A percentile compares a stretch with the other conserved stretches of the same genome.
Conservation (phyloP, 2,329 filamentous ascomycete genomes). For the Pyricularia grisea region DNA sequence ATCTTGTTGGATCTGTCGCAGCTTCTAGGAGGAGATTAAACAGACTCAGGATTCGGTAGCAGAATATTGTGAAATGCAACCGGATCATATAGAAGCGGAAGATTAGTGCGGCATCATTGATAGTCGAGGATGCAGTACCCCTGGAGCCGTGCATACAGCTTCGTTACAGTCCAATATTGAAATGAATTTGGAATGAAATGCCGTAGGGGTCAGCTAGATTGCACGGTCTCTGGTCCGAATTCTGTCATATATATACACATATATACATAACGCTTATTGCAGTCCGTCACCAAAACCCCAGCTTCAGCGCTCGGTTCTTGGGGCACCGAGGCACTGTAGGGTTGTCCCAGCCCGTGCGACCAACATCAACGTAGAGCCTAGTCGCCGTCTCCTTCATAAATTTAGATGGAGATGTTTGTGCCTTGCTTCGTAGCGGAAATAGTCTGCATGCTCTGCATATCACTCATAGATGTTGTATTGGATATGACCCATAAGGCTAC, state of each 20-base stretch:
- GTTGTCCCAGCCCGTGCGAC: neutral
- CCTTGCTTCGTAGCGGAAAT: neutral
- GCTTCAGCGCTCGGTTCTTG: neutral
- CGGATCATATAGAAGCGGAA: conserved; percentile 1
- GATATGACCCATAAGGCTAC: no score
- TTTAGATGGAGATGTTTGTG: neutral
- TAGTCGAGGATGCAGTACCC: neutral
- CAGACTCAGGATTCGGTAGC: conserved; percentile 23
- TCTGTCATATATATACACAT: neutral
- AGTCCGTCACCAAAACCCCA: neutral
- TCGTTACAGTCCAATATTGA: neutral
- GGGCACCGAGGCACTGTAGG: neutral
- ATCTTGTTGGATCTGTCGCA: neutral
- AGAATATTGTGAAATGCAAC: conserved; percentile 59
- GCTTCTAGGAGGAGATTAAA: neutral
- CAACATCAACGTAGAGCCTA: neutral
- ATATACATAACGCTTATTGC: neutral
- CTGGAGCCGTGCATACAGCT: neutral
- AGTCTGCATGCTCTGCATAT: neutral
- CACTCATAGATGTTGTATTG: no score
- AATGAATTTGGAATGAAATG: neutral
- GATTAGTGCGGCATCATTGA: neutral
- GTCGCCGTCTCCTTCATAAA: neutral
- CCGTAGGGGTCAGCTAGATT: neutral
- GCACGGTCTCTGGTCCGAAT: neutral